These are phyloP conservation scores for Sesbania bispinosa DNA, from an alignment of 306 rosid genomes.

Conservation along the genomic window DNA sequence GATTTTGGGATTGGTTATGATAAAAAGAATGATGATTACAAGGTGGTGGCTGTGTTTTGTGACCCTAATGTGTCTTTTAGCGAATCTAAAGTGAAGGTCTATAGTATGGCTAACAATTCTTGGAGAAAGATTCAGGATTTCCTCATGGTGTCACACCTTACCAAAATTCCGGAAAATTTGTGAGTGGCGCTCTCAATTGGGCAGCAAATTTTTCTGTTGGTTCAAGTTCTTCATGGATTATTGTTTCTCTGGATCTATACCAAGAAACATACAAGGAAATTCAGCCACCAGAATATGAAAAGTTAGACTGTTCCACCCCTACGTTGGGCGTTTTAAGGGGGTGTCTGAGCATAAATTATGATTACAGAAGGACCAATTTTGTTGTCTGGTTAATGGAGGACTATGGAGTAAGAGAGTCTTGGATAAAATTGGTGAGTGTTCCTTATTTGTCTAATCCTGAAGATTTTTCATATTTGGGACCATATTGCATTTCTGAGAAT, in stretches of 20 bases:
- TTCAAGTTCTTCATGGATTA: slow-evolving; percentile 31
- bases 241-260: slow-evolving; percentile 41
- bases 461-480: slow-evolving; percentile 43
- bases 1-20: slow-evolving; percentile 51
- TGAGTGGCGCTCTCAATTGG: slow-evolving; percentile 49
- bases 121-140: slow-evolving; percentile 51
- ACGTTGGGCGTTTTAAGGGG: slow-evolving; percentile 35
- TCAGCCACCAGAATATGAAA: slow-evolving; percentile 46
- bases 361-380: slow-evolving; percentile 35
- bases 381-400: slow-evolving; percentile 52
- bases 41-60: slow-evolving; percentile 48
- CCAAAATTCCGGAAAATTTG: slow-evolving; percentile 43
- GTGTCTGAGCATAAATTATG: slow-evolving; percentile 38
- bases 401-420: slow-evolving; percentile 37
- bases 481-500: slow-evolving; percentile 38
- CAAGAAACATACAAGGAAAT: slow-evolving; percentile 40
- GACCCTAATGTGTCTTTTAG: slow-evolving; percentile 35
- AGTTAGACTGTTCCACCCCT: slow-evolving; percentile 42
- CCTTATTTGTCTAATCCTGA: slow-evolving; percentile 51
- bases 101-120: slow-evolving; percentile 26
- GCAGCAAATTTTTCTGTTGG: slow-evolving; percentile 18
- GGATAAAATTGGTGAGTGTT: slow-evolving; percentile 41
- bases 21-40: slow-evolving; percentile 37
- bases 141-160: slow-evolving; percentile 34
- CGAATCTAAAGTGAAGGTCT: slow-evolving; percentile 41